Conservation (phyloP, 257 asterid species). For the Henckelia pumila region DNA sequence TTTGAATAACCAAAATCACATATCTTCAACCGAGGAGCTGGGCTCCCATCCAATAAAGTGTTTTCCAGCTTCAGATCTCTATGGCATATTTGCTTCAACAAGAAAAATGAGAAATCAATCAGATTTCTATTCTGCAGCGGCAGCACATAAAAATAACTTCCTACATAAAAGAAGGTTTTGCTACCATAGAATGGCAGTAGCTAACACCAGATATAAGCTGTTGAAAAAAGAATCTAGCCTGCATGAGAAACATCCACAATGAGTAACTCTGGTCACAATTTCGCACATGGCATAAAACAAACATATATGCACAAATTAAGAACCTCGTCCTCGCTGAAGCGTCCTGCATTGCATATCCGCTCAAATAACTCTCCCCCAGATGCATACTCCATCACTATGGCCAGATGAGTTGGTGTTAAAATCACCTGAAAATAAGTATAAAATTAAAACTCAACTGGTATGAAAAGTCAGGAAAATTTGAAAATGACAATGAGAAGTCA, state of each 20-base stretch:
- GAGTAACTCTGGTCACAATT: slow-evolving; percentile 2
- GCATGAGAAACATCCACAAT: slow-evolving; percentile 17
- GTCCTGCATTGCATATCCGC: slow-evolving; percentile 80
- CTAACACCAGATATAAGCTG: slow-evolving; percentile 96
- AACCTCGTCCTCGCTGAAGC: slow-evolving; percentile 93
- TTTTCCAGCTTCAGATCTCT: slow-evolving; percentile 88
- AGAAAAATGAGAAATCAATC: slow-evolving; percentile 26
- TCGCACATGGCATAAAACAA: neutral
- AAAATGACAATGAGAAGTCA: slow-evolving; percentile 3
- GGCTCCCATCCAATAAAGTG: slow-evolving; percentile 86
- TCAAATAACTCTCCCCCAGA: slow-evolving; percentile 93
- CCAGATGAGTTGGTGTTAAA: slow-evolving; percentile 84
- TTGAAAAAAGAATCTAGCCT: slow-evolving; percentile 93
- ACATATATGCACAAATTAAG: slow-evolving; percentile 10
- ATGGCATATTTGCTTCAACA: slow-evolving; percentile 79
- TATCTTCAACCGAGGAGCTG: slow-evolving; percentile 84
- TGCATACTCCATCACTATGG: slow-evolving; percentile 95
- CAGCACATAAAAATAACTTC: slow-evolving; percentile 11
- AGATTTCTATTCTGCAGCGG: neutral
- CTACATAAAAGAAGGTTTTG: slow-evolving; percentile 7
- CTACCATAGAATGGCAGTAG: slow-evolving; percentile 86
- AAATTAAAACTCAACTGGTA: slow-evolving; percentile 2
- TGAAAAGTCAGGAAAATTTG: neutral
- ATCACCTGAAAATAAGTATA: slow-evolving; percentile 52
- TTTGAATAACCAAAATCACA: slow-evolving; percentile 95